These are phyloP conservation scores for Centrapalus pauciflorus DNA, from an alignment of 129 eudicot species.

Conservation along the genomic window DNA sequence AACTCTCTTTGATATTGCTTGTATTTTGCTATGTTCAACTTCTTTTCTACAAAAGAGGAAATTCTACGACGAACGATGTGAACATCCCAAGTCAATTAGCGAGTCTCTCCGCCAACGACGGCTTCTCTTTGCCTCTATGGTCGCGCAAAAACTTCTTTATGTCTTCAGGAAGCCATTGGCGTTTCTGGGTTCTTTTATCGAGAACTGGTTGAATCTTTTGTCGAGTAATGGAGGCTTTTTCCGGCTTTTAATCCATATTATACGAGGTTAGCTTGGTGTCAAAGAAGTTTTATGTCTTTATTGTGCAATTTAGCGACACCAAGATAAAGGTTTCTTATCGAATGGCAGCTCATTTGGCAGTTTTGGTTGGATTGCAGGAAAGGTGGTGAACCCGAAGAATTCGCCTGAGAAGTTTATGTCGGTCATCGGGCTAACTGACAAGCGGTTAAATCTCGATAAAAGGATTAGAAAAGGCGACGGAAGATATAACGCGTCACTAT, in stretches of 20 bases:
- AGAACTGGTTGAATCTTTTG: constrained; percentile 47
- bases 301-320: not conserved
- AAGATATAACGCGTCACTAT: constrained; percentile 35
- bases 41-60: constrained; percentile 15
- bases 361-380: constrained; percentile 35
- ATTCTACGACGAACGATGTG: constrained; percentile 24
- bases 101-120: constrained; percentile 29
- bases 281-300: not conserved
- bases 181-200: constrained; percentile 33
- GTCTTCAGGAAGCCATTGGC: constrained; percentile 37
- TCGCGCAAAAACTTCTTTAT: constrained; percentile 38
- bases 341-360: not conserved
- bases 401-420: constrained; percentile 39
- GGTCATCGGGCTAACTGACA: constrained; percentile 43
- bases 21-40: constrained; percentile 33
- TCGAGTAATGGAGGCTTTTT: constrained; percentile 47
- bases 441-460: constrained; percentile 38
- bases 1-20: constrained; percentile 33
- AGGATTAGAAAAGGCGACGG: constrained; percentile 22
- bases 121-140: constrained; percentile 54
- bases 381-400: constrained; percentile 47
- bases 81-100: not conserved
- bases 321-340: not conserved
- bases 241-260: constrained; percentile 28
- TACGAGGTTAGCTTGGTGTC: constrained; percentile 31